These are phyloP conservation scores for Triadica sebifera DNA, from an alignment of 345 rosid species.

Conservation along the genomic window DNA sequence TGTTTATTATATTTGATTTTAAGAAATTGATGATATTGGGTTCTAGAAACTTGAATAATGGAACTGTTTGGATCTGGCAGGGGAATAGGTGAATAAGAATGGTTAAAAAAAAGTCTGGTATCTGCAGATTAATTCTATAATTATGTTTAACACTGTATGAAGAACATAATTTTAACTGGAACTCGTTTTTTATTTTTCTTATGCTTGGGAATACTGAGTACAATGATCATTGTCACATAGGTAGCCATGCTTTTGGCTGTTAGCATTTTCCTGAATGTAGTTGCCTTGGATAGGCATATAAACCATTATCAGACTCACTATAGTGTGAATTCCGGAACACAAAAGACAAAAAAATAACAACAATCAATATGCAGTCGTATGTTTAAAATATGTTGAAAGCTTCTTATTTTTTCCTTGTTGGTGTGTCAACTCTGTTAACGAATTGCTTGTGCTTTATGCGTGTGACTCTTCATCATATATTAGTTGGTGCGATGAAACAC, in stretches of 20 bases:
- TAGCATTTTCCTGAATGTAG: neutral
- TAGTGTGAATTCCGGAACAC: neutral
- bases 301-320: neutral
- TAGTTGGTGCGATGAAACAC: neutral
- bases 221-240: neutral
- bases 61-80: neutral
- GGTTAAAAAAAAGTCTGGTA: neutral
- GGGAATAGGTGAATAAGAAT: neutral
- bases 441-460: neutral
- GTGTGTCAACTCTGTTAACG: neutral
- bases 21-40: neutral
- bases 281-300: neutral
- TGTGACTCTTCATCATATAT: neutral
- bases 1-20: conserved; percentile 6
- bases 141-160: neutral
- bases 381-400: neutral
- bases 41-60: conserved; percentile 12
- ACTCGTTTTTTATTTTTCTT: neutral
- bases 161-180: neutral
- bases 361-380: neutral
- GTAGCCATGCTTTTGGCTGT: neutral
- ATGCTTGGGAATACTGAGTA: neutral
- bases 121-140: neutral
- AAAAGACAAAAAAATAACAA: neutral
- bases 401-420: neutral